phyloP scores from a whole-genome alignment of 305 asterid species.

The Fraxinus latifolia region DNA sequence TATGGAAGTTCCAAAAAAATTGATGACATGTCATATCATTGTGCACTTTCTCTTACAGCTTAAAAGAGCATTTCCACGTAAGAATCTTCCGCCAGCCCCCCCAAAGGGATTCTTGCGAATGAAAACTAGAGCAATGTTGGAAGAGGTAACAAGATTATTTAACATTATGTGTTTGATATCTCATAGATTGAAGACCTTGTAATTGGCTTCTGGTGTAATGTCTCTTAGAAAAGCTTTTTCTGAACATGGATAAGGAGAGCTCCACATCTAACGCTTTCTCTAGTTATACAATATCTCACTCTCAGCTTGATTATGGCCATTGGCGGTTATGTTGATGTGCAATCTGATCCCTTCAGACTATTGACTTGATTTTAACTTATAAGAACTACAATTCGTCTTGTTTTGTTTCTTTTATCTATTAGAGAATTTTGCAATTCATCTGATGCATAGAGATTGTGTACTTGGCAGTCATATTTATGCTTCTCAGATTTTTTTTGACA shows the following conservation, averaged over 20 bases:
- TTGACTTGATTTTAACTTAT: conserved; percentile 12
- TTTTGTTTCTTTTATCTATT: not conserved
- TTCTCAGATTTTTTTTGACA: conserved; percentile 13
- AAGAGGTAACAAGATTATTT: conserved; percentile 59
- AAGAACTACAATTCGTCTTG: not conserved
- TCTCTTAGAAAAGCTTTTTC: not conserved
- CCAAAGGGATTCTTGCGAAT: conserved; percentile 85
- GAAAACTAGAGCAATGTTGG: conserved; percentile 85
- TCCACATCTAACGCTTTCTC: not conserved
- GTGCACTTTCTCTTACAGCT: conserved; percentile 51
- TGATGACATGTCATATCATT: conserved; percentile 13
- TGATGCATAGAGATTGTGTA: conserved; percentile 20
- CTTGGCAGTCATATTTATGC: conserved; percentile 19
- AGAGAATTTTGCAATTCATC: not conserved
- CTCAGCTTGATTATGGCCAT: not conserved
- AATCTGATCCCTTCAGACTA: not conserved
- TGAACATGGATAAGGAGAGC: not conserved
- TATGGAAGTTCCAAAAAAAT: conserved; percentile 13
- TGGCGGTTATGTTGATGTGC: not conserved
- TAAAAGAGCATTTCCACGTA: conserved; percentile 68
- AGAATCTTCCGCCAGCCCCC: conserved; percentile 79
- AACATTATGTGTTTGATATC: not conserved
- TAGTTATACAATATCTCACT: not conserved
- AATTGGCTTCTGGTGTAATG: not conserved
- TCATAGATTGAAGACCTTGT: not conserved